phyloP scores from a whole-genome alignment of 1,284 basidiomycete species.

The Heterobasidion irregulare region DNA sequence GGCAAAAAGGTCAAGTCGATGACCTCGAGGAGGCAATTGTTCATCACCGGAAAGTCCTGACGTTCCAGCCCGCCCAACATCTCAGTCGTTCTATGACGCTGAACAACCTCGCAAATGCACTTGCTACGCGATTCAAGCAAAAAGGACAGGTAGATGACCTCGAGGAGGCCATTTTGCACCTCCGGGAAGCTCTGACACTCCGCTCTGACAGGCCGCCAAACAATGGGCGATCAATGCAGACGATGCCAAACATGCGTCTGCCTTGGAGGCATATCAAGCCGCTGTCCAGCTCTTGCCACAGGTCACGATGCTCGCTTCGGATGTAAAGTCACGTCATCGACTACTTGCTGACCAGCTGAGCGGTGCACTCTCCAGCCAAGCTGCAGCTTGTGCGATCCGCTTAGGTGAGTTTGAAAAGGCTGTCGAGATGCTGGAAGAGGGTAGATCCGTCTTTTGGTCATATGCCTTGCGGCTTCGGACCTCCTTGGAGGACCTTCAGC shows the following conservation, averaged over 20 bases:
- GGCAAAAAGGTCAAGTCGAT: not conserved
- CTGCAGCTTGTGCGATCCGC: not conserved
- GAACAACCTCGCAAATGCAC: not conserved
- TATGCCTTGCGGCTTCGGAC: not conserved
- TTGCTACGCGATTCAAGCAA: not conserved
- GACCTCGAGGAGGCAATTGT: not conserved
- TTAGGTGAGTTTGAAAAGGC: not conserved
- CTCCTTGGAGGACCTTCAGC: not conserved
- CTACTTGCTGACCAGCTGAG: not conserved
- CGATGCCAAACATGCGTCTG: not conserved
- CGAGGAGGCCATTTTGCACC: not conserved
- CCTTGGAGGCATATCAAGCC: not conserved
- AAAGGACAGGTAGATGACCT: not conserved
- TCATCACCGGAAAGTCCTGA: not conserved
- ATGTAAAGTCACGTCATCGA: not conserved
- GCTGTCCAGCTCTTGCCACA: not conserved
- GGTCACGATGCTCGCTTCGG: not conserved
- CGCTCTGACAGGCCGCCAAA: not conserved
- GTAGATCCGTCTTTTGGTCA: not conserved
- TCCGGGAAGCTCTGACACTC: not conserved
- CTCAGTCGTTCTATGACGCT: not conserved
- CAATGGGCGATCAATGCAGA: not conserved
- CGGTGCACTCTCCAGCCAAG: not conserved
- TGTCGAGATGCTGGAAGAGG: not conserved
- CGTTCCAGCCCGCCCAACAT: not conserved